Evolutionary conservation across 2,329 filamentous ascomycete genomes (phyloP).

Genomic region (Neopestalotiopsis sp.): DNA sequence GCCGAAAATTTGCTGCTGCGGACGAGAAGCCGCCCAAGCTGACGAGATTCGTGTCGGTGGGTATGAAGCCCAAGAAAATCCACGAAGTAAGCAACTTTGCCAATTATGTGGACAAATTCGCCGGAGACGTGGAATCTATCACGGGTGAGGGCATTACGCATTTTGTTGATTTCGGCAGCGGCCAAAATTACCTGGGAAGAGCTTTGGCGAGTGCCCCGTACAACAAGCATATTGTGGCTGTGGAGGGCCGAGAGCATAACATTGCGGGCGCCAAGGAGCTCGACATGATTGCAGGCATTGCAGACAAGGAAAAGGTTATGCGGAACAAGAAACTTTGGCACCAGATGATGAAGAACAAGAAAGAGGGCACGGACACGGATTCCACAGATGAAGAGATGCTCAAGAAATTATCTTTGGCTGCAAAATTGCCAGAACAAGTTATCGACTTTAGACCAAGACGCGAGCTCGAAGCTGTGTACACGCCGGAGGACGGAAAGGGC

Average conservation of each 20-base stretch:
- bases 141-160: slow-evolving; percentile 73
- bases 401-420: slow-evolving; percentile 38
- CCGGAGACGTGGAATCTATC: slow-evolving; percentile 61
- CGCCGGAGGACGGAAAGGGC: slow-evolving; percentile 65
- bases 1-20: slow-evolving; percentile 59
- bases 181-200: slow-evolving; percentile 93
- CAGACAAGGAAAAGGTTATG: slow-evolving; percentile 73
- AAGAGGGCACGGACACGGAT: slow-evolving; percentile 46
- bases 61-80: slow-evolving; percentile 95
- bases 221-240: slow-evolving; percentile 84
- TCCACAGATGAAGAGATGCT: slow-evolving; percentile 46
- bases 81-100: slow-evolving; percentile 94
- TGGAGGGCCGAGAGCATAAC: slow-evolving; percentile 86
- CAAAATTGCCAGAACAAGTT: slow-evolving; percentile 33
- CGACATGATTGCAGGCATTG: slow-evolving; percentile 81
- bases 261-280: slow-evolving; percentile 84
- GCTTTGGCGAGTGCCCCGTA: slow-evolving; percentile 86
- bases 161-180: slow-evolving; percentile 93
- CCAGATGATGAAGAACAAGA: slow-evolving; percentile 50
- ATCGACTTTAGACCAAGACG: slow-evolving; percentile 57
- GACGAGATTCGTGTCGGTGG: slow-evolving; percentile 75
- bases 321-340: slow-evolving; percentile 83
- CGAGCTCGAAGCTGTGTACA: slow-evolving; percentile 57
- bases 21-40: slow-evolving; percentile 59
- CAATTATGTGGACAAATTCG: slow-evolving; percentile 73